Evolutionary conservation across 192 early-diverging fungal genomes (phyloP), one percentile per base, ranked within the genome.

Genomic region (Dispira simplex): DNA sequence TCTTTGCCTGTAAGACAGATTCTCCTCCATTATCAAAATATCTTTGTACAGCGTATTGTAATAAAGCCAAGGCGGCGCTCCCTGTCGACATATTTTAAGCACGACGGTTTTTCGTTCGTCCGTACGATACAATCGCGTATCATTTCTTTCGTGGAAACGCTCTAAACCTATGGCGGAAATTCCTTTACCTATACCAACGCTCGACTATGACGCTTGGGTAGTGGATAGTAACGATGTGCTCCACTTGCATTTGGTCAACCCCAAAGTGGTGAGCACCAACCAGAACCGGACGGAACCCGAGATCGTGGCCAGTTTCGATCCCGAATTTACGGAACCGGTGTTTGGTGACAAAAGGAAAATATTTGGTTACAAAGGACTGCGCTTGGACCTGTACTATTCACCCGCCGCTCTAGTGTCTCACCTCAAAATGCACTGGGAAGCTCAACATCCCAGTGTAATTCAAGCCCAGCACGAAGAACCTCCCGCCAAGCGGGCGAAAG

Each of bases 321-420:
- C 93, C 14, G 77, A 75, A 39, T 97, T 85, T 66, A 92, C 91
- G 5, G 92, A 97, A 71, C 85, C 84, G 20, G 78, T 97, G 27
- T 97, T 91, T 75, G 91, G 91, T 11, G 80, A 87, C 57, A 83
- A 92, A 51, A 89, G 96, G 71, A 81, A 83, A 23, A 81, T 93
- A 18, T 93, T 87, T 63, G 95, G 95, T 45, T 98, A 91, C 75
- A 92, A 90, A 72, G 82, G 85, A 46, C 73, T 96, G 62, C 63
- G 69, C 39, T 84, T 92, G 63, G 80, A 85, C 63, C 75, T 80
- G 44, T 45, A 65, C 26, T 49, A 58, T 55, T 8, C 68, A 11
- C 58, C 44, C 27, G 0, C 45, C 12, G 47, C 64, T 9, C 54
- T 58, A 14, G 26, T 18, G 16, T 26, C 44, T 16, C 21, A 53